These are phyloP conservation scores for Boletus pseudo-olivaceus DNA, from an alignment of 768 basidiomycete species.

Conservation along the genomic window DNA sequence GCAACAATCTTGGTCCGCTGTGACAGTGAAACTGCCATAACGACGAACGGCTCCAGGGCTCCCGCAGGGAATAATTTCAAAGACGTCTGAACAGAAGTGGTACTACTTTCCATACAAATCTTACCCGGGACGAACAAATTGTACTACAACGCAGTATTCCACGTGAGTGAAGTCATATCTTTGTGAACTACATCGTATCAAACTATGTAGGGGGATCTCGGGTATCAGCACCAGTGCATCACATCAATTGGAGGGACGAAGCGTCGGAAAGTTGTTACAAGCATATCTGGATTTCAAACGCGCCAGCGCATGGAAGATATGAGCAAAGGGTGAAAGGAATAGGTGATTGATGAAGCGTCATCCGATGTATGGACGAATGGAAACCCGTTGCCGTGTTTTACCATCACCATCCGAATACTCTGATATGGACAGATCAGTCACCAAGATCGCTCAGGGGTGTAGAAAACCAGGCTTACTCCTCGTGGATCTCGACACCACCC, in stretches of 20 bases:
- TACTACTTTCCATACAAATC: too few species aligned
- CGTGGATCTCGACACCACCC: constrained; percentile 39
- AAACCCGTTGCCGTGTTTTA: not conserved
- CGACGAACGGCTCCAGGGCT: too few species aligned
- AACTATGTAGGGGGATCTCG: too few species aligned
- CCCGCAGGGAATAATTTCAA: too few species aligned
- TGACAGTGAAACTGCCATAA: too few species aligned
- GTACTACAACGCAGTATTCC: too few species aligned
- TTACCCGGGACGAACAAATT: not conserved
- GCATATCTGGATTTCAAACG: not conserved
- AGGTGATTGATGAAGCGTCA: too few species aligned
- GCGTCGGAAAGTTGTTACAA: not conserved
- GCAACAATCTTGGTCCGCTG: too few species aligned
- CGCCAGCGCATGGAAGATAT: not conserved
- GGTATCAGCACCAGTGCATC: not conserved
- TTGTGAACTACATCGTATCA: not conserved
- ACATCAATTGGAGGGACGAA: not conserved
- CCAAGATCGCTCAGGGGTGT: not conserved
- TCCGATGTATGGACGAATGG: not conserved
- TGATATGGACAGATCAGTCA: not conserved
- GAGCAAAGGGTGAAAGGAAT: not conserved
- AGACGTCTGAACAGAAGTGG: too few species aligned
- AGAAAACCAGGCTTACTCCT: constrained; percentile 33
- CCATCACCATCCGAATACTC: constrained; percentile 17
- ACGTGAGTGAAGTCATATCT: too few species aligned